These are phyloP conservation scores for Leucaena leucocephala DNA, from an alignment of 306 rosid genomes.

Conservation along the genomic window DNA sequence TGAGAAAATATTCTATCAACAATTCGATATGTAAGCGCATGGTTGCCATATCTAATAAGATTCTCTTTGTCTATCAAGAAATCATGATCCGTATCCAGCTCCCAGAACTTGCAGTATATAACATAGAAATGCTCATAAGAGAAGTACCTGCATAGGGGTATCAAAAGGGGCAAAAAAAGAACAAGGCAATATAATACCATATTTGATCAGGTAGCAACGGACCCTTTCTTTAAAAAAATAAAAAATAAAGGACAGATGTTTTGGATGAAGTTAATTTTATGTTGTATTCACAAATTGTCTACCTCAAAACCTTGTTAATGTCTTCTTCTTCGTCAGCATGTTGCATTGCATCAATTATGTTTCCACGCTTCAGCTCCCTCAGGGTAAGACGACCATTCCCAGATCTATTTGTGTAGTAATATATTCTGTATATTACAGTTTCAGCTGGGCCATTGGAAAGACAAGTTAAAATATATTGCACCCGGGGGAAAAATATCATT, in stretches of 20 bases:
- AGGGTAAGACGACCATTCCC: slow-evolving; percentile 89
- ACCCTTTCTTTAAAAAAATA: not conserved
- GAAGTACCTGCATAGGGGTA: slow-evolving; percentile 68
- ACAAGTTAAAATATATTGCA: slow-evolving; percentile 36
- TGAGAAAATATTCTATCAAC: slow-evolving; percentile 99
- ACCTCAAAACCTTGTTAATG: slow-evolving; percentile 98
- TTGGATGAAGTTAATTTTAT: slow-evolving; percentile 27
- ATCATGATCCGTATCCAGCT: slow-evolving; percentile 98
- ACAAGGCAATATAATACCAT: slow-evolving; percentile 18
- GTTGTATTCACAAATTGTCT: slow-evolving; percentile 30
- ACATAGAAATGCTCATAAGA: slow-evolving; percentile 98
- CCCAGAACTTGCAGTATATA: slow-evolving; percentile 99
- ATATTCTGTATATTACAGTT: slow-evolving; percentile 97
- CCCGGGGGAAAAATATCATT: slow-evolving; percentile 19
- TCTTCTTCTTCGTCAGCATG: slow-evolving; percentile 99
- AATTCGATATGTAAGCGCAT: slow-evolving; percentile 96
- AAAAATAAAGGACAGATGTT: not conserved
- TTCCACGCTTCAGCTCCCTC: slow-evolving; percentile 95
- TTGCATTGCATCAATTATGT: slow-evolving; percentile 95
- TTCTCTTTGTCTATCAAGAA: slow-evolving; percentile 97
- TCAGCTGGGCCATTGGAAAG: slow-evolving; percentile 85
- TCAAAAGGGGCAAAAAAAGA: not conserved
- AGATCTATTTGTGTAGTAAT: slow-evolving; percentile 91
- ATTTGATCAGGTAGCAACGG: not conserved
- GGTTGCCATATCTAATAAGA: slow-evolving; percentile 98